These are phyloP conservation scores for Luffa acutangula DNA, from an alignment of 306 rosid species.

Conservation along the genomic window DNA sequence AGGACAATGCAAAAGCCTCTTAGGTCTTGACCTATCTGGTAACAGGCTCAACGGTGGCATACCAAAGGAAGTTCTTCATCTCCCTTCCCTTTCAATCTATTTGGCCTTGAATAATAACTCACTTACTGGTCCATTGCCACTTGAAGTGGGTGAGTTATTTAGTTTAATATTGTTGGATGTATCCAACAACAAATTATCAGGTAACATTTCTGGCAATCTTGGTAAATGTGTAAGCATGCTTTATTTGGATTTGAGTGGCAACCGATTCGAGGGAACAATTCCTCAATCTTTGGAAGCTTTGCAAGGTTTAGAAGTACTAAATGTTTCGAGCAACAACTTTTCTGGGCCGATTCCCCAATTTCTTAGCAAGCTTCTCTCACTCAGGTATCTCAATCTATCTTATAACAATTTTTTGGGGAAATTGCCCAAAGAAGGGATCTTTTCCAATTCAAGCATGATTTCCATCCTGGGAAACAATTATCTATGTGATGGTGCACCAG, in stretches of 20 bases:
- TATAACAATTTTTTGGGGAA: slow-evolving; percentile 20
- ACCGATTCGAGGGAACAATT: slow-evolving; percentile 20
- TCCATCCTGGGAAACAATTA: slow-evolving; percentile 19
- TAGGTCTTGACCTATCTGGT: background rate
- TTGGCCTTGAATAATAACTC: slow-evolving; percentile 14
- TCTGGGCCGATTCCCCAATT: slow-evolving; percentile 21
- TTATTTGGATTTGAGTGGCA: slow-evolving; percentile 1
- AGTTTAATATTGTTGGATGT: slow-evolving; percentile 2
- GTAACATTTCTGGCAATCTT: slow-evolving; percentile 14
- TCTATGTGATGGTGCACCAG: slow-evolving; percentile 26
- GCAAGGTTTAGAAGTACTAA: slow-evolving; percentile 9
- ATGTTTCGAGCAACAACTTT: slow-evolving; percentile 22
- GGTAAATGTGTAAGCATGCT: slow-evolving; percentile 8
- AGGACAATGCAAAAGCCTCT: slow-evolving; percentile 15
- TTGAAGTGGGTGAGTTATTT: slow-evolving; percentile 15
- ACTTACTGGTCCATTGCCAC: slow-evolving; percentile 22
- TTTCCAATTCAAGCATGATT: slow-evolving; percentile 10
- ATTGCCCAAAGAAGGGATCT: slow-evolving; percentile 18
- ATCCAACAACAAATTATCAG: slow-evolving; percentile 19
- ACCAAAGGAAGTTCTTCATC: slow-evolving; percentile 16
- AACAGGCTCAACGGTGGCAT: slow-evolving; percentile 23
- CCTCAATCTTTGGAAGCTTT: slow-evolving; percentile 12
- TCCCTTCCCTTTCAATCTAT: slow-evolving; percentile 16
- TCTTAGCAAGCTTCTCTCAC: background rate
- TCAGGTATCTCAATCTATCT: slow-evolving; percentile 18